Evolutionary conservation across 2,329 filamentous ascomycete species (phyloP), one percentile per base, ranked within the genome.

Genomic region (Emydomyces testavorans): DNA sequence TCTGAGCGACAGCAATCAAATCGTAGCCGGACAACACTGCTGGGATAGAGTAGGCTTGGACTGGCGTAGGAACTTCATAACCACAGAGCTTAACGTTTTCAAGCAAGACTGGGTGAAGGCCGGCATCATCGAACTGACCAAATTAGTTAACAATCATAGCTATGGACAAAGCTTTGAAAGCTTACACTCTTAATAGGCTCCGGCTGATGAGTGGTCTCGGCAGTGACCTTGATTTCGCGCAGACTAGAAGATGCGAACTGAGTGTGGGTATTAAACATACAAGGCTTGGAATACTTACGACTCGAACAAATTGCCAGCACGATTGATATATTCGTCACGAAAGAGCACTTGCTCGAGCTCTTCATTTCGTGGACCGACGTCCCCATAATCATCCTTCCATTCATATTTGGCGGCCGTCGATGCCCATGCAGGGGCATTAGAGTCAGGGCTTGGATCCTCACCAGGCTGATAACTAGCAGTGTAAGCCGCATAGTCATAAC

Each of bases 1-100:
- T 98, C 67, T 96, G 90, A 6, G 92, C 88, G 58, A 92, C 79
- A 2, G 82, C 89, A 55, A 96, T 85, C 24, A 96, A 72, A 65
- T 98, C 92, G 55, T 84, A 72, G 1, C 84, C 84, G 42, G 76
- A 70, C 18, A 85, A 67, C 36, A 96, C 80, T 0, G 89, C 81
- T 0, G 92, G 88, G 24, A 96, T 78, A 3, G 80, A 81, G 62
- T 85, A 95, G 16, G 79, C 78, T 62, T 98, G 92, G 31, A 98
- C 92, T 0, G 89, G 85, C 0, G 92, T 96, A 0, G 89, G 87
- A 0, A 67, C 60, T 0, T 69, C 63, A 60, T 94, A 96, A 1
- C 79, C 76, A 52, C 79, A 81, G 2, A 89, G 72, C 51, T 78
- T 61, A 34, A 95, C 75, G 55, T 96, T 98, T 53, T 82, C 73